Percentiles rank a stretch among this genome's conserved stretches.
phyloP scores from a whole-genome alignment of 352 stramenopile genomes.

The Aphanomyces stellatus region DNA sequence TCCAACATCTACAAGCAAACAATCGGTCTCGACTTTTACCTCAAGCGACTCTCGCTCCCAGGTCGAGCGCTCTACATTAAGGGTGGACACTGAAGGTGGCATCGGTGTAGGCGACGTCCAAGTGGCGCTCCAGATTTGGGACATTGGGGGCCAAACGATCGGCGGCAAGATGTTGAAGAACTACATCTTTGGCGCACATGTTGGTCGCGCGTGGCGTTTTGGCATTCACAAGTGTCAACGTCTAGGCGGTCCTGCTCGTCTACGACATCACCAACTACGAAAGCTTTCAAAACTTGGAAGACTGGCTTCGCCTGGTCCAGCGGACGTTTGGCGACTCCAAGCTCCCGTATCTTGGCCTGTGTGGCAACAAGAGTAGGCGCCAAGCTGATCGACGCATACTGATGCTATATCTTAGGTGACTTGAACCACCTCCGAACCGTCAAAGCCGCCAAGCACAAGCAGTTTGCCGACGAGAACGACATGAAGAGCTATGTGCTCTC shows the following conservation, averaged over 20 bases:
- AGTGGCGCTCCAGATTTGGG: conserved; percentile 91
- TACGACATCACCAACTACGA: conserved; percentile 96
- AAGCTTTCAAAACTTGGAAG: conserved; percentile 92
- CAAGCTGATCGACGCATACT: not conserved
- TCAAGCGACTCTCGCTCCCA: conserved; percentile 87
- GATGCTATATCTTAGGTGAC: conserved; percentile 44
- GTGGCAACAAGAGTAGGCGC: conserved; percentile 87
- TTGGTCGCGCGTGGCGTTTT: conserved; percentile 18
- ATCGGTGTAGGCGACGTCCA: conserved; percentile 65
- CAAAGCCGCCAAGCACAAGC: conserved; percentile 80
- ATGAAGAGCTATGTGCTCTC: conserved; percentile 89
- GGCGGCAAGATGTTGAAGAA: conserved; percentile 81
- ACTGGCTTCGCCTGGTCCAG: conserved; percentile 90
- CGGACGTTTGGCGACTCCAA: conserved; percentile 74
- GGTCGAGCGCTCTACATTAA: conserved; percentile 26
- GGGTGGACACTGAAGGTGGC: not conserved
- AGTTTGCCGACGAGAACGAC: conserved; percentile 91
- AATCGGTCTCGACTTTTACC: conserved; percentile 93
- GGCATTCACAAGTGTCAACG: not conserved
- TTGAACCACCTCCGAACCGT: conserved; percentile 87
- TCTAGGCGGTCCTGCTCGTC: conserved; percentile 81
- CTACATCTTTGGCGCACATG: conserved; percentile 92
- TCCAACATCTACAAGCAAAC: conserved; percentile 93
- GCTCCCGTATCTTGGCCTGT: conserved; percentile 85
- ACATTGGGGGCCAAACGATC: conserved; percentile 91